phyloP scores from a whole-genome alignment of 352 stramenopile genomes.

The Phytophthora lateralis region DNA sequence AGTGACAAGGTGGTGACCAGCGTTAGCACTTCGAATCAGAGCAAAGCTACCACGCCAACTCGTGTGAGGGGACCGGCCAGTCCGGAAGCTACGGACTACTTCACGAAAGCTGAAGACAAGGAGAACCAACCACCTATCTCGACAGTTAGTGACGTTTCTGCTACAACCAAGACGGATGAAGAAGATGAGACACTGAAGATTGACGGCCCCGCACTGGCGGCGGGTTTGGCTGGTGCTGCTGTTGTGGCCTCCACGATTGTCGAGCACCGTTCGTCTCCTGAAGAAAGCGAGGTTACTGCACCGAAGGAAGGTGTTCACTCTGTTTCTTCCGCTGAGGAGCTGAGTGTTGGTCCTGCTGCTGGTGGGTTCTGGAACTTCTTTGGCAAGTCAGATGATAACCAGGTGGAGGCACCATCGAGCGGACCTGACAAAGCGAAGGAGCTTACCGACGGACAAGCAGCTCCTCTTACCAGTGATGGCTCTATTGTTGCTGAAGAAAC shows the following conservation, averaged over 20 bases:
- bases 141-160: background rate
- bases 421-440: background rate
- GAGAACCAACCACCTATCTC: constrained; percentile 11
- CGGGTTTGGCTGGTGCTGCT: constrained; percentile 8
- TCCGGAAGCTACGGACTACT: background rate
- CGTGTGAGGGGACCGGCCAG: background rate
- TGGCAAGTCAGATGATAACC: constrained; percentile 10
- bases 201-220: background rate
- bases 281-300: constrained; percentile 1
- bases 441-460: background rate
- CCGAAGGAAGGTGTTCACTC: background rate
- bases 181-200: background rate
- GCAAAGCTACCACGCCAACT: constrained; percentile 1
- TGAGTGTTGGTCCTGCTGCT: background rate
- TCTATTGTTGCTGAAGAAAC: background rate
- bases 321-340: constrained; percentile 10
- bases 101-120: constrained; percentile 3
- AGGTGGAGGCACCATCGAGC: background rate
- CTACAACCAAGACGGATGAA: background rate
- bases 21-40: constrained; percentile 2
- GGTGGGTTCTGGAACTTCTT: constrained; percentile 31
- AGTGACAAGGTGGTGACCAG: constrained; percentile 3
- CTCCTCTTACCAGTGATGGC: background rate
- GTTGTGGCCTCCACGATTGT: background rate
- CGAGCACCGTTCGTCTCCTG: background rate